Percentiles rank a stretch among this genome's conserved stretches.
These are phyloP conservation scores for Lactifluus subvellereus DNA, from an alignment of 768 basidiomycete species.

Conservation along the genomic window DNA sequence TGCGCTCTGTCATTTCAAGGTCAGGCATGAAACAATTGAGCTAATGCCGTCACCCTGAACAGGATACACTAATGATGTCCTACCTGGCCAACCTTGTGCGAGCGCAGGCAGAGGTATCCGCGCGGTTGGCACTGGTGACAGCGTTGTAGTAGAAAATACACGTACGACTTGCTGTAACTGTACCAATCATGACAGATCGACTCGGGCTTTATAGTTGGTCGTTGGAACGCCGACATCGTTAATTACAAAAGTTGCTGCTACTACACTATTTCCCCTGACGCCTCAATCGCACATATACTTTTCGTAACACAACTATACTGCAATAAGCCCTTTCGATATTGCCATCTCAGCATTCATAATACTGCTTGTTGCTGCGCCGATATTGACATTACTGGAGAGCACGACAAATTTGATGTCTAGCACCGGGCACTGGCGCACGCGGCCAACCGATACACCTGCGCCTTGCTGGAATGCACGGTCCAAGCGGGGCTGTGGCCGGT, in stretches of 20 bases:
- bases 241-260: background rate
- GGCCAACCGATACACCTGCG: slow-evolving; percentile 84
- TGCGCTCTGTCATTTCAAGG: slow-evolving; percentile 27
- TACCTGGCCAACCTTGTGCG: slow-evolving; percentile 92
- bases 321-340: slow-evolving; percentile 60
- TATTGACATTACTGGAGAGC: slow-evolving; percentile 87
- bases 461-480: slow-evolving; percentile 89
- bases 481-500: slow-evolving; percentile 89
- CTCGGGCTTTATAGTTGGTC: background rate
- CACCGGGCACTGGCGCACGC: slow-evolving; percentile 86
- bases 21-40: slow-evolving; percentile 20
- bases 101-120: slow-evolving; percentile 88
- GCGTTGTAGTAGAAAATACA: slow-evolving; percentile 33
- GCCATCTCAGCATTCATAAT: slow-evolving; percentile 98
- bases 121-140: slow-evolving; percentile 73
- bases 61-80: slow-evolving; percentile 92
- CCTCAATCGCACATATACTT: too few relatives aligned
- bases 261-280: background rate
- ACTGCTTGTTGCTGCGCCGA: slow-evolving; percentile 94
- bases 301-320: slow-evolving; percentile 31
- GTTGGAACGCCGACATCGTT: background rate
- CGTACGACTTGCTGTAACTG: slow-evolving; percentile 12
- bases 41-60: slow-evolving; percentile 17
- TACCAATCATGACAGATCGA: background rate
- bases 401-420: slow-evolving; percentile 95